A percentile compares a stretch with the other conserved stretches of the same genome.
phyloP scores from a whole-genome alignment of 768 basidiomycete genomes.

The Pisolithus sp. region DNA sequence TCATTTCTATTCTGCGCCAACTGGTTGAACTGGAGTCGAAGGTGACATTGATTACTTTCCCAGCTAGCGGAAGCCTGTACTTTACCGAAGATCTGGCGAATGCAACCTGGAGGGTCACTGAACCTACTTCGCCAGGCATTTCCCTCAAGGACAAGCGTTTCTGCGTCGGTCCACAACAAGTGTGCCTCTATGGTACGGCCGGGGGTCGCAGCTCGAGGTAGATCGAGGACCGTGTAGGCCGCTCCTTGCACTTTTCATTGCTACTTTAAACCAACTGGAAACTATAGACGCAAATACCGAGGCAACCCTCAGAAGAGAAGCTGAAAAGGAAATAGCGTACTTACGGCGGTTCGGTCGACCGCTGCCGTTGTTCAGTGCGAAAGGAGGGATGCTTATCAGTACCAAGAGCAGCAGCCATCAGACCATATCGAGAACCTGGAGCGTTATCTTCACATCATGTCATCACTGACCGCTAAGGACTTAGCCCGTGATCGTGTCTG shows the following conservation, averaged over 20 bases:
- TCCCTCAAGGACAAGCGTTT: slow-evolving; percentile 34
- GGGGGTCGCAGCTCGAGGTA: slow-evolving; percentile 43
- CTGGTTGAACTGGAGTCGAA: slow-evolving; percentile 40
- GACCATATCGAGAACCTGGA: slow-evolving; percentile 45
- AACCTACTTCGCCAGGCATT: slow-evolving; percentile 20
- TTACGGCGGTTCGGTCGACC: not conserved
- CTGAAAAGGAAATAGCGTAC: not conserved
- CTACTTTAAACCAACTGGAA: not conserved
- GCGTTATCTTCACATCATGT: slow-evolving; percentile 28
- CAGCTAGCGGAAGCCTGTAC: slow-evolving; percentile 48
- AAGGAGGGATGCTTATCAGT: slow-evolving; percentile 36
- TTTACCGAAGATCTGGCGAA: slow-evolving; percentile 40
- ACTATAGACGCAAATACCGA: not conserved
- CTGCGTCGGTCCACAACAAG: slow-evolving; percentile 40
- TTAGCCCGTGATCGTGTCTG: slow-evolving; percentile 34
- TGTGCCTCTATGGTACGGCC: slow-evolving; percentile 42
- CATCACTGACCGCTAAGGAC: slow-evolving; percentile 38
- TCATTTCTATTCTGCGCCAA: slow-evolving; percentile 38
- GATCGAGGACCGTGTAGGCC: slow-evolving; percentile 47
- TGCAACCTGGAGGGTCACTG: slow-evolving; percentile 16
- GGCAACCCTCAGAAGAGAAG: not conserved
- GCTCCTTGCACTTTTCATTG: slow-evolving; percentile 27
- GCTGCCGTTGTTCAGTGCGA: not conserved
- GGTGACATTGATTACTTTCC: slow-evolving; percentile 44
- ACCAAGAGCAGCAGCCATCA: slow-evolving; percentile 42